These are phyloP conservation scores for Apiospora arundinis DNA, from an alignment of 2,329 filamentous ascomycete genomes.

Conservation along the genomic window DNA sequence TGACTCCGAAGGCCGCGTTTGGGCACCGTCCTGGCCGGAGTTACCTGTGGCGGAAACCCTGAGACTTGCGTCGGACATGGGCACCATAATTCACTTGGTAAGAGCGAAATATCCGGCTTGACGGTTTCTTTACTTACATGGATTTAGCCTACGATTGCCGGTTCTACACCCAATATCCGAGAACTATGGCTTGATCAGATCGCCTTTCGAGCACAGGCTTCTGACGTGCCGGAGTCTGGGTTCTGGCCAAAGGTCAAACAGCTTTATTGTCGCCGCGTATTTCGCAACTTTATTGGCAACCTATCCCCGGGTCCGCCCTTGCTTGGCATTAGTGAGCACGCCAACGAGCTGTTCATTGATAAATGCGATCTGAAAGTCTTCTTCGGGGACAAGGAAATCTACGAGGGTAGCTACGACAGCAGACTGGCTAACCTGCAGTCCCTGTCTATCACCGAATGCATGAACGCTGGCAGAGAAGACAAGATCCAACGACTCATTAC, in stretches of 20 bases:
- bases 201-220: background rate
- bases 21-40: background rate
- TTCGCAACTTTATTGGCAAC: background rate
- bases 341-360: constrained; percentile 5
- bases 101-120: background rate
- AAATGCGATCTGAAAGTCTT: background rate
- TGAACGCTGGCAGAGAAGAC: background rate
- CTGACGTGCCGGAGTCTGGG: background rate
- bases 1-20: background rate
- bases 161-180: constrained; percentile 34
- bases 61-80: background rate
- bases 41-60: background rate
- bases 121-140: background rate
- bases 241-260: constrained; percentile 25
- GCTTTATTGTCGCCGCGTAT: constrained; percentile 28
- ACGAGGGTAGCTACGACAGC: background rate
- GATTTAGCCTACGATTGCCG: constrained; percentile 24
- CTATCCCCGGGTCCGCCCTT: background rate
- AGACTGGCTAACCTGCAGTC: background rate
- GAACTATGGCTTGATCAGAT: constrained; percentile 33
- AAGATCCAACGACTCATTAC: constrained; percentile 25
- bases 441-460: background rate
- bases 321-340: background rate
- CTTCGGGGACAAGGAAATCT: background rate
- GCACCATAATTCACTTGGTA: background rate